These are phyloP conservation scores for Oidium heveae DNA, from an alignment of 2,329 filamentous ascomycete genomes.

Conservation along the genomic window DNA sequence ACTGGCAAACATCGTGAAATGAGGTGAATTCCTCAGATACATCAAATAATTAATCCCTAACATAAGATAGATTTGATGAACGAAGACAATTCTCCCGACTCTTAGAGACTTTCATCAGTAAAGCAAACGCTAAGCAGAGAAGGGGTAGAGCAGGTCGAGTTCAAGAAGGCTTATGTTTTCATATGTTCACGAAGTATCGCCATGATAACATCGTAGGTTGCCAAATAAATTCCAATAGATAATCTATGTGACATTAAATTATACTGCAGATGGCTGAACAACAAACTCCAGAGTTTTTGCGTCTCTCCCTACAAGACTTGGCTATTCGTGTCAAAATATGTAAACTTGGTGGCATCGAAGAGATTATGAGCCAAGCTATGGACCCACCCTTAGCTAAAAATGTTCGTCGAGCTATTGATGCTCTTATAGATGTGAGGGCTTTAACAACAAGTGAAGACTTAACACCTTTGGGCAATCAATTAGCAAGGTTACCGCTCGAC, in stretches of 20 bases:
- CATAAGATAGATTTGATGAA: slow-evolving; percentile 43
- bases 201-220: slow-evolving; percentile 39
- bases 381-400: slow-evolving; percentile 83
- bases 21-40: slow-evolving; percentile 21
- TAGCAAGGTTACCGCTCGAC: slow-evolving; percentile 74
- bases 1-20: slow-evolving; percentile 94
- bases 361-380: slow-evolving; percentile 65
- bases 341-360: slow-evolving; percentile 79
- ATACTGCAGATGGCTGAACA: slow-evolving; percentile 45
- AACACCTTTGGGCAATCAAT: slow-evolving; percentile 62
- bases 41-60: slow-evolving; percentile 2
- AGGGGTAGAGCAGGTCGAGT: slow-evolving; percentile 87
- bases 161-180: slow-evolving; percentile 83
- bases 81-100: slow-evolving; percentile 70
- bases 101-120: slow-evolving; percentile 84
- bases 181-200: slow-evolving; percentile 74
- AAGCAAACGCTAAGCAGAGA: slow-evolving; percentile 85
- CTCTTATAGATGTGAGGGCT: slow-evolving; percentile 77
- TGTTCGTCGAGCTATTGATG: slow-evolving; percentile 76
- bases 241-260: not conserved
- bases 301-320: slow-evolving; percentile 78
- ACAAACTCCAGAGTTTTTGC: slow-evolving; percentile 89
- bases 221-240: not conserved
- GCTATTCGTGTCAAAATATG: slow-evolving; percentile 95
- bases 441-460: slow-evolving; percentile 60